Evolutionary conservation across 2,329 filamentous ascomycete species (phyloP).

Genomic region (Dothistroma septosporum): DNA sequence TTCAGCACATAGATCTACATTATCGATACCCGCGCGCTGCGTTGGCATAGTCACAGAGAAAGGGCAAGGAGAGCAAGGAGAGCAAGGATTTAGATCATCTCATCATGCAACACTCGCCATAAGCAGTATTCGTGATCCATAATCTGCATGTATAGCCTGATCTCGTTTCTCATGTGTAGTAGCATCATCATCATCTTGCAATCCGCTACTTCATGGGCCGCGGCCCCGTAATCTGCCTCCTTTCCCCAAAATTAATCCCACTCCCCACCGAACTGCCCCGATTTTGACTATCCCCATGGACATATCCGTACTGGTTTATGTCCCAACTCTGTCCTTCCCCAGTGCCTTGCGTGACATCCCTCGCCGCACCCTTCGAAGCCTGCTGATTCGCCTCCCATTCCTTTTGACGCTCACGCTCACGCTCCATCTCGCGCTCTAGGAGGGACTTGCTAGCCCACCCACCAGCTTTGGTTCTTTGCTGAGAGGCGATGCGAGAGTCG

Average conservation of each 20-base stretch:
- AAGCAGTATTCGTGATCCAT: not conserved
- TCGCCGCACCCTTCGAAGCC: conserved; percentile 55
- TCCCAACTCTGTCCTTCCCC: conserved; percentile 71
- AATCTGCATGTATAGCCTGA: not conserved
- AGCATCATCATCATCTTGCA: not conserved
- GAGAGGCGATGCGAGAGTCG: conserved; percentile 55
- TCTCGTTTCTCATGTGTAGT: not conserved
- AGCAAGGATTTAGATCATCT: not conserved
- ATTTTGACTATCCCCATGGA: conserved; percentile 72
- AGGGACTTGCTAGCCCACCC: conserved; percentile 66
- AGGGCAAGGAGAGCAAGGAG: not conserved
- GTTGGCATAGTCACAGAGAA: not conserved
- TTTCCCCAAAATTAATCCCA: conserved; percentile 57
- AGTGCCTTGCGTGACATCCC: conserved; percentile 56
- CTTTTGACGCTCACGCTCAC: conserved; percentile 68
- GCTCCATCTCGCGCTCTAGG: conserved; percentile 75
- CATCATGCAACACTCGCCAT: not conserved
- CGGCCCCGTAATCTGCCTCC: conserved; percentile 76
- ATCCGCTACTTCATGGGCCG: conserved; percentile 54
- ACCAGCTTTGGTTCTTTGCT: conserved; percentile 58
- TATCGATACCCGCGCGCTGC: not conserved
- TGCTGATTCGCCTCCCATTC: conserved; percentile 77
- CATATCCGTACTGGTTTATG: conserved; percentile 71
- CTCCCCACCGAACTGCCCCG: conserved; percentile 58
- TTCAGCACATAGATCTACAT: not conserved